A percentile compares a stretch with the other conserved stretches of the same genome.
Evolutionary conservation across 177 flowering plant species (phyloP).

Genomic region (Tripterygium wilfordii): DNA sequence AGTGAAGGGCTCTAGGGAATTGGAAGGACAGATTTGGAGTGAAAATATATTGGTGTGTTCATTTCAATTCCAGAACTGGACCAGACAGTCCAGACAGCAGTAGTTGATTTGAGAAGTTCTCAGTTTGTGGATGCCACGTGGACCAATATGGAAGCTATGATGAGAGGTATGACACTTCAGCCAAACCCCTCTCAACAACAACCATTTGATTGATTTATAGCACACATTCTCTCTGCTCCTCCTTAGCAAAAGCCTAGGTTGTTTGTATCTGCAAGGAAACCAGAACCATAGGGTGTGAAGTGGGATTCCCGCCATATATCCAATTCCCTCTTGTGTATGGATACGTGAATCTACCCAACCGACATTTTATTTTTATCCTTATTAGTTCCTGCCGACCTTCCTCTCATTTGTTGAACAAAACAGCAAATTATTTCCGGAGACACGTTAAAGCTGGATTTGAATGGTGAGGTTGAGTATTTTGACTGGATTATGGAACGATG

Average conservation of each 20-base stretch:
- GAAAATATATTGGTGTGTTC: slow-evolving; percentile 21
- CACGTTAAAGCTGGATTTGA: too few species aligned
- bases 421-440: too few species aligned
- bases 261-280: slow-evolving; percentile 19
- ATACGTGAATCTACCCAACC: not conserved
- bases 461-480: too few species aligned
- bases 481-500: too few species aligned
- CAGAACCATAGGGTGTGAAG: slow-evolving; percentile 23
- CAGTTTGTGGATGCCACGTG: slow-evolving; percentile 33
- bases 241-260: slow-evolving; percentile 3
- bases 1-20: not conserved
- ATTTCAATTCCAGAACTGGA: slow-evolving; percentile 25
- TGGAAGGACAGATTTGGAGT: slow-evolving; percentile 18
- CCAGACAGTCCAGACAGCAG: slow-evolving; percentile 23
- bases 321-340: not conserved
- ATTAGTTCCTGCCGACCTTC: too few species aligned
- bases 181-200: not conserved
- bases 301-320: slow-evolving; percentile 22
- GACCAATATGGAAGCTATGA: slow-evolving; percentile 23
- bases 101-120: not conserved
- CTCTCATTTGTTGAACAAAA: too few species aligned
- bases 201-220: too few species aligned
- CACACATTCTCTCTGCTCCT: slow-evolving; percentile 3
- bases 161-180: slow-evolving; percentile 12
- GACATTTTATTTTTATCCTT: not conserved